Percentiles rank a stretch among this genome's conserved stretches.
Conservation (phyloP, 495 filamentous ascomycete genomes). For the Glonium stellatum region DNA sequence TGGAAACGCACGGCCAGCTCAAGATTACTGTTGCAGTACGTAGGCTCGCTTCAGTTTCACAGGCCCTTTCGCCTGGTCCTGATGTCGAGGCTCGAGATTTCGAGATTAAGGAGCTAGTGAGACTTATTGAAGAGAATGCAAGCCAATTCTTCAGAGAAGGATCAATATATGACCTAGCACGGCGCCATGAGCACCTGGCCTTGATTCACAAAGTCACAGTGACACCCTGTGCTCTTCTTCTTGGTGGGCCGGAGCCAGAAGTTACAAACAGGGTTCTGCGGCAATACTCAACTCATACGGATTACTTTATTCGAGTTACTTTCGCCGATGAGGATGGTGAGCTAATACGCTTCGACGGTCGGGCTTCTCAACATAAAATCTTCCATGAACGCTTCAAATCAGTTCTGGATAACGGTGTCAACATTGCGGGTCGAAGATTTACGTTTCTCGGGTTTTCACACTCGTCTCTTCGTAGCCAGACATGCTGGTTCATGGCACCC, state of each 20-base stretch:
- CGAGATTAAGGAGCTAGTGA: background rate
- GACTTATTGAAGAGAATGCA: background rate
- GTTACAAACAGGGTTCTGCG: conserved; percentile 67
- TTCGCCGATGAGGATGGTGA: conserved; percentile 70
- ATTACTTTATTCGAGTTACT: conserved; percentile 62
- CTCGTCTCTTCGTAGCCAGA: conserved; percentile 62
- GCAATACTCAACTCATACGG: conserved; percentile 54
- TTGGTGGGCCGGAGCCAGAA: conserved; percentile 65
- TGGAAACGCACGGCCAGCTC: background rate
- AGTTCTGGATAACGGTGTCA: conserved; percentile 49
- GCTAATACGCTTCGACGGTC: conserved; percentile 50
- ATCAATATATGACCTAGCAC: background rate
- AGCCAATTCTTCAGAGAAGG: background rate
- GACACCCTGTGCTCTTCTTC: conserved; percentile 60
- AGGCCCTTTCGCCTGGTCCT: background rate
- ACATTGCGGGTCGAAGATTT: conserved; percentile 57
- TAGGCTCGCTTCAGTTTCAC: background rate
- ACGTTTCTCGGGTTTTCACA: conserved; percentile 75
- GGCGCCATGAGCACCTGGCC: conserved; percentile 1
- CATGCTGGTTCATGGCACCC: conserved; percentile 67
- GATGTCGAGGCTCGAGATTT: background rate
- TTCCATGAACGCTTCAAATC: conserved; percentile 51
- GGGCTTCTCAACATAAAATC: conserved; percentile 47
- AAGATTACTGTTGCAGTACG: background rate
- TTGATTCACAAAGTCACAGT: conserved; percentile 56